phyloP scores from a whole-genome alignment of 108 stramenopile genomes.

The Cyclostephanos tholiformis region DNA sequence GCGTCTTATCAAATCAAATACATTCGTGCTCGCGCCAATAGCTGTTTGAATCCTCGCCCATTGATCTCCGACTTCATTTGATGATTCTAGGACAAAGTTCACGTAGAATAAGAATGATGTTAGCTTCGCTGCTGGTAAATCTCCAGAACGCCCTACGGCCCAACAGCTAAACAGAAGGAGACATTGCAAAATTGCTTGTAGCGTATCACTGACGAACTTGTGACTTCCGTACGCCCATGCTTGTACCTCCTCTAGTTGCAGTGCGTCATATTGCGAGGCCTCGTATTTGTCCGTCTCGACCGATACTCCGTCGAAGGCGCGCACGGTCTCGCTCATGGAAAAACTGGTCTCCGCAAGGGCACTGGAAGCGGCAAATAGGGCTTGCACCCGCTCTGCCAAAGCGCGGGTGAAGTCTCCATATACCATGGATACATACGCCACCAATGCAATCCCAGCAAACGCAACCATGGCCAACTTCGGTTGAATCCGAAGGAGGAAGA shows the following conservation, averaged over 20 bases:
- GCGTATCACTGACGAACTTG: conserved; percentile 78
- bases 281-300: conserved; percentile 73
- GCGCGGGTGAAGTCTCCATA: conserved; percentile 78
- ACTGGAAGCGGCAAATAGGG: conserved; percentile 77
- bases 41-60: conserved; percentile 88
- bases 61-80: conserved; percentile 87
- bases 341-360: conserved; percentile 87
- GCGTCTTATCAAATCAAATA: conserved; percentile 80
- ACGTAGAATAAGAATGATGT: conserved; percentile 87
- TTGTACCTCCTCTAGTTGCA: conserved; percentile 83
- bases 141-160: conserved; percentile 64
- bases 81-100: conserved; percentile 79
- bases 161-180: conserved; percentile 70
- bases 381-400: conserved; percentile 76
- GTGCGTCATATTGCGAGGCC: conserved; percentile 67
- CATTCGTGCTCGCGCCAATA: conserved; percentile 79
- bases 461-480: conserved; percentile 65
- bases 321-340: conserved; percentile 83
- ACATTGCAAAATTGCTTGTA: conserved; percentile 68
- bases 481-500: conserved; percentile 68
- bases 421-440: conserved; percentile 64
- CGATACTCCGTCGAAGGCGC: conserved; percentile 79
- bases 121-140: conserved; percentile 63
- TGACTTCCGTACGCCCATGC: conserved; percentile 87
- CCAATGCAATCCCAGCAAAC: conserved; percentile 73